phyloP scores from a whole-genome alignment of 768 basidiomycete genomes.

The Coprinellus aureogranulatus region DNA sequence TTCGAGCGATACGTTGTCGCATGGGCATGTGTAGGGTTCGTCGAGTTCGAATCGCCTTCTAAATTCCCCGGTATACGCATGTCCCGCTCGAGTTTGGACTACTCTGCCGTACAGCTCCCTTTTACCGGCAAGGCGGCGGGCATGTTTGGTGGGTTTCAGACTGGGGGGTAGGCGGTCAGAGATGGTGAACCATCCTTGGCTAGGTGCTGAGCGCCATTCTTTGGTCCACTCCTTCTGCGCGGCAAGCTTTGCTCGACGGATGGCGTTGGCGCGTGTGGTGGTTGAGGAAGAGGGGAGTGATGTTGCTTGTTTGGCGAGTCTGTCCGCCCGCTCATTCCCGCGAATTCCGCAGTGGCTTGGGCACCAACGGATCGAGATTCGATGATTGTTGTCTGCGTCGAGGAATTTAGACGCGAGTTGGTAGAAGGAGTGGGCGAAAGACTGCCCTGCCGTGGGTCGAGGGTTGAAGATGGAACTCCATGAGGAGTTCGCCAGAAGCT shows the following conservation, averaged over 20 bases:
- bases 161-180: conserved; percentile 17
- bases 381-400: not conserved
- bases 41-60: conserved; percentile 15
- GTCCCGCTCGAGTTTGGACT: conserved; percentile 24
- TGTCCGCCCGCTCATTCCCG: conserved; percentile 23
- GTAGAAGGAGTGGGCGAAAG: conserved; percentile 15
- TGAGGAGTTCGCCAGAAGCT: too few species aligned
- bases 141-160: conserved; percentile 15
- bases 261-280: conserved; percentile 15
- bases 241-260: conserved; percentile 8
- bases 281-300: not conserved
- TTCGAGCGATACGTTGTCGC: conserved; percentile 18
- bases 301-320: conserved; percentile 22
- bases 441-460: conserved; percentile 18
- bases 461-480: conserved; percentile 20
- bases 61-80: conserved; percentile 27
- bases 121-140: conserved; percentile 1
- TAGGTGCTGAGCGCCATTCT: conserved; percentile 15
- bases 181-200: conserved; percentile 11
- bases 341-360: conserved; percentile 15
- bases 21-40: conserved; percentile 19
- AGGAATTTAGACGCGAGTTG: conserved; percentile 8
- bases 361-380: conserved; percentile 18
- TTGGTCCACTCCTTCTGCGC: conserved; percentile 11
- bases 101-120: conserved; percentile 20